These are phyloP conservation scores for Galium porrigens DNA, from an alignment of 305 asterid species.

Conservation along the genomic window DNA sequence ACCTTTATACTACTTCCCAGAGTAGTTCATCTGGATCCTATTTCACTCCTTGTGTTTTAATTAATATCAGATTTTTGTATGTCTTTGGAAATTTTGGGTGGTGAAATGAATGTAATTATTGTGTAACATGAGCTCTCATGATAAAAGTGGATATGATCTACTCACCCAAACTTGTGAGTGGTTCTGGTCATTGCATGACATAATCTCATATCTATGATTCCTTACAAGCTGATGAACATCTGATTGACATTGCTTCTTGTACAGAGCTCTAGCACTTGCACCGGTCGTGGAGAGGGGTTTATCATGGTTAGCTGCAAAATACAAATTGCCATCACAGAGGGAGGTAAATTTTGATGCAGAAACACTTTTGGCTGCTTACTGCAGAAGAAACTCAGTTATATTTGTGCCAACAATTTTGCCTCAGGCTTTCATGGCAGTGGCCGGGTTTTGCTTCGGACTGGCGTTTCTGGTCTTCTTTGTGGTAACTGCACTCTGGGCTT, in stretches of 20 bases:
- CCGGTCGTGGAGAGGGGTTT: constrained; percentile 66
- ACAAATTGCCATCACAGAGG: constrained; percentile 54
- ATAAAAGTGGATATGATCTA: not conserved
- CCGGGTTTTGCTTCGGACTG: constrained; percentile 60
- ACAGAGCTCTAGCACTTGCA: constrained; percentile 87
- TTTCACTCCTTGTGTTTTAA: not conserved
- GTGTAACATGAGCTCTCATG: not conserved
- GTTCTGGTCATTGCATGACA: not conserved
- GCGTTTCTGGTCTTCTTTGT: constrained; percentile 50
- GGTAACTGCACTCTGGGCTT: constrained; percentile 62
- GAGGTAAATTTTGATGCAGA: constrained; percentile 27
- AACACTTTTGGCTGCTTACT: not conserved
- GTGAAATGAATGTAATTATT: not conserved
- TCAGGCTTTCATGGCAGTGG: constrained; percentile 54
- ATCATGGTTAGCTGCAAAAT: constrained; percentile 65
- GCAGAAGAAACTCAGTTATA: not conserved
- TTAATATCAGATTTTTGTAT: not conserved
- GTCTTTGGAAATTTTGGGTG: not conserved
- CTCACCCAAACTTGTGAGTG: not conserved
- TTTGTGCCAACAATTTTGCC: not conserved
- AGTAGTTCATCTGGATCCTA: not conserved
- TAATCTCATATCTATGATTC: not conserved
- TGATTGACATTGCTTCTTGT: not conserved
- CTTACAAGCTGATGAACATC: not conserved
- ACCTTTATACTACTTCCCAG: not conserved